Conservation (phyloP, 257 asterid genomes). For the Echites panduratus region DNA sequence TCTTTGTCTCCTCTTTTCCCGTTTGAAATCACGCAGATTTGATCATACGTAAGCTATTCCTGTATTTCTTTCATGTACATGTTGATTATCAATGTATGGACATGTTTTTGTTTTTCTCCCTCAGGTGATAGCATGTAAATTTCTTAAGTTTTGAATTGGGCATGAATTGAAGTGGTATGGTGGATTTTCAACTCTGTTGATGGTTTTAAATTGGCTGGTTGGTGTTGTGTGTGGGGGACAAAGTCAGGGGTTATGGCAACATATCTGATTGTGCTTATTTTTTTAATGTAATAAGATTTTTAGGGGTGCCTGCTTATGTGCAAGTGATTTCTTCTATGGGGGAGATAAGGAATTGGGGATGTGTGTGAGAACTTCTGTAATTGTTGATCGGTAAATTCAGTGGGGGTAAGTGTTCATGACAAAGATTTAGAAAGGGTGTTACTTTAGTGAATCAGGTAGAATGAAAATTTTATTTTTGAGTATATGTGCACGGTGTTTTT, state of each 20-base stretch:
- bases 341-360: background rate
- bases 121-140: background rate
- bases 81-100: background rate
- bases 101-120: background rate
- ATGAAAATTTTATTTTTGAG: background rate
- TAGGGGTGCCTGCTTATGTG: background rate
- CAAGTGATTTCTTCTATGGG: background rate
- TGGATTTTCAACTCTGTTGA: background rate
- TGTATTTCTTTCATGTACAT: background rate
- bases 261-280: background rate
- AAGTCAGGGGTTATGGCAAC: background rate
- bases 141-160: background rate
- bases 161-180: background rate
- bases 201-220: background rate
- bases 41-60: background rate
- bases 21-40: conserved; percentile 5
- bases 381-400: background rate
- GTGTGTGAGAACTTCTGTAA: background rate
- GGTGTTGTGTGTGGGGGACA: background rate
- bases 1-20: background rate
- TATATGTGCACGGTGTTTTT: background rate
- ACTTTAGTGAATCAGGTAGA: background rate
- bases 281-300: background rate
- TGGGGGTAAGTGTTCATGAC: background rate
- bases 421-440: background rate